Evolutionary conservation across 164 flowering plant genomes (phyloP), one percentile per base, ranked within the genome.

Genomic region (Echeveria elegans): DNA sequence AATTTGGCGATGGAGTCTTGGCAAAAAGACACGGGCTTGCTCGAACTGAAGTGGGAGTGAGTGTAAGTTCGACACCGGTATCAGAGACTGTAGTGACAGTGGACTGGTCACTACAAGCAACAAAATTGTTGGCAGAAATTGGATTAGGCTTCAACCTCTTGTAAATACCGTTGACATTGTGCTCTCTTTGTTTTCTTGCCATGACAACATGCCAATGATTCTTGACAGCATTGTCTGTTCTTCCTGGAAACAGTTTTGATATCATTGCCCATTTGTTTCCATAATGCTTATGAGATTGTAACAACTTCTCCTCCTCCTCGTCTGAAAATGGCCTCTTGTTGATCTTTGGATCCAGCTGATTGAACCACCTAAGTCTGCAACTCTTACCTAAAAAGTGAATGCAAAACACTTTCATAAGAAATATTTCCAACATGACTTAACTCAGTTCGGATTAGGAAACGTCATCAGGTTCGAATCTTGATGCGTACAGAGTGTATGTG

Each of bases 221-320:
- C 80, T 88, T 88, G 28, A 88, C 90, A 3, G 90, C 86, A 75
- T 87, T 87, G 61, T 87, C 92, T 14, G 89, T 87, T 66, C 92
- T 81, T 10, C 92, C 92, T n/a, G 90, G 90, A 60, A 88, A 88
- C 2, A 88, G 86, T 73, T 88, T 83, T 1, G 93, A 87, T n/a
- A 88, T 87, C 88, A 85, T 81, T 2, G 92, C 92, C 92, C 89
- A 85, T 73, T 87, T 87, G 80, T 81, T 87, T 0, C 89, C 88
- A 70, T 84, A 87, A 34, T 80, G 30, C 53, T 86, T 34, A 69
- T 87, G 89, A 68, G 92, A 88, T 60, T 76, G 81, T 85, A 85
- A 80, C 64, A 87, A 74, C 71, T 84, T 82, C 50, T 87, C 88
- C 62, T 87, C 89, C 67, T 87, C 93, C 47, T 87, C 93, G 65